phyloP scores from a whole-genome alignment of 441 rosid genomes.

The Aquilaria agallochum region DNA sequence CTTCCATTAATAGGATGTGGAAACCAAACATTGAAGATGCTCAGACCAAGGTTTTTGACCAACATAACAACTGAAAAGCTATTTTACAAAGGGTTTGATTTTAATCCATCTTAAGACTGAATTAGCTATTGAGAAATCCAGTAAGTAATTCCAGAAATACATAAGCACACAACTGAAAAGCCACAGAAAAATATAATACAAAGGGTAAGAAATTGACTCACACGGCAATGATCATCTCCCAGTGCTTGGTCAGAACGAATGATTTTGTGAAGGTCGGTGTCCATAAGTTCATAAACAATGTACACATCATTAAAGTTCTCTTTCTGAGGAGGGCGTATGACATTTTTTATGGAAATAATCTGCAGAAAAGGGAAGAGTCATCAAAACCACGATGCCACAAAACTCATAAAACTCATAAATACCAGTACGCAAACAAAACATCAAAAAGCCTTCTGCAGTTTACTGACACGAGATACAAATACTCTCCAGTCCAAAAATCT shows the following conservation, averaged over 20 bases:
- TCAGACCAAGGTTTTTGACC: too few relatives aligned
- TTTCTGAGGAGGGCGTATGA: constrained; percentile 44
- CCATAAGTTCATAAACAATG: constrained; percentile 58
- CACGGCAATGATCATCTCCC: constrained; percentile 54
- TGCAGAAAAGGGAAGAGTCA: constrained; percentile 12
- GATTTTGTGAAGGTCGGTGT: constrained; percentile 56
- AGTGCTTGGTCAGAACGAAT: constrained; percentile 47
- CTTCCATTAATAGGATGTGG: neutral
- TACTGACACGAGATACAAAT: neutral
- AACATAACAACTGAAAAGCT: too few relatives aligned
- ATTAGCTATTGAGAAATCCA: neutral
- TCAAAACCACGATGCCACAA: neutral
- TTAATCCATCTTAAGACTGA: too few relatives aligned
- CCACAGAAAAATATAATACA: constrained; percentile 7
- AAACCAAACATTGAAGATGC: too few relatives aligned
- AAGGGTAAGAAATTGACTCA: constrained; percentile 9
- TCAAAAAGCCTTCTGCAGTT: too few relatives aligned
- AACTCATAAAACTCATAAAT: neutral
- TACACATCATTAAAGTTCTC: constrained; percentile 58
- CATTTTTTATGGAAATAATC: constrained; percentile 56
- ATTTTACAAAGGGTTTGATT: too few relatives aligned
- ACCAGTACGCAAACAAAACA: neutral
- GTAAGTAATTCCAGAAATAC: neutral
- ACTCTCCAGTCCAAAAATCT: too few relatives aligned
- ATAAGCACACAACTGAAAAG: neutral